Evolutionary conservation across 768 basidiomycete genomes (phyloP).

Genomic region (Suillus tomentosus): DNA sequence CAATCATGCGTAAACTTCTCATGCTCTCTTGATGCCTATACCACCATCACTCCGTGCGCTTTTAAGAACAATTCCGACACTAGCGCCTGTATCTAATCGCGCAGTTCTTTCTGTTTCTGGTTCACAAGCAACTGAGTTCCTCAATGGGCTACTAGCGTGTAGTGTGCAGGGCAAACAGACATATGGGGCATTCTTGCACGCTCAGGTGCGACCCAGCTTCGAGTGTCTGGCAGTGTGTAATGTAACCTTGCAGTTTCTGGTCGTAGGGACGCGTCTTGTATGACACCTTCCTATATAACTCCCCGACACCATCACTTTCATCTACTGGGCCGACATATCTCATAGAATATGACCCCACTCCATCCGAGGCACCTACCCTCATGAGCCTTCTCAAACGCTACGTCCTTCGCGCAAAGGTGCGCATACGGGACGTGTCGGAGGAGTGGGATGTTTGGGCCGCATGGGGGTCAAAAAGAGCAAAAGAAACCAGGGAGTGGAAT

Average conservation of each 20-base stretch:
- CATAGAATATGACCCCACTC: constrained; percentile 68
- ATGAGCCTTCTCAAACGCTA: constrained; percentile 77
- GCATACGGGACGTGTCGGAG: constrained; percentile 72
- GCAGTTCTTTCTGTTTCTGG: constrained; percentile 77
- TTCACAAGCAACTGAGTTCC: constrained; percentile 76
- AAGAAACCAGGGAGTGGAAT: constrained; percentile 48
- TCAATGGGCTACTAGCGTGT: constrained; percentile 73
- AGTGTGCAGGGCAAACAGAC: constrained; percentile 52
- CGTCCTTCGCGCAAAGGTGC: constrained; percentile 87
- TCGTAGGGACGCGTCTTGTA: constrained; percentile 84
- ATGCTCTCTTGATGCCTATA: constrained; percentile 29
- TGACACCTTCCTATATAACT: constrained; percentile 84
- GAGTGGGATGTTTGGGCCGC: constrained; percentile 82
- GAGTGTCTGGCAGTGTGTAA: constrained; percentile 9
- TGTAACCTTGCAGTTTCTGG: constrained; percentile 11
- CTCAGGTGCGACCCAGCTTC: constrained; percentile 56
- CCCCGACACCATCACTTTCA: constrained; percentile 32
- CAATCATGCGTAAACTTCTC: constrained; percentile 9
- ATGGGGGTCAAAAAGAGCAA: constrained; percentile 61
- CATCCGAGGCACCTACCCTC: constrained; percentile 61
- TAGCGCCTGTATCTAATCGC: constrained; percentile 66
- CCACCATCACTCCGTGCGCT: constrained; percentile 46
- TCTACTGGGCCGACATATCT: constrained; percentile 57
- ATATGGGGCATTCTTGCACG: constrained; percentile 76
- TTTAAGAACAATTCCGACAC: constrained; percentile 47